Evolutionary conservation across 169 alveolate species (phyloP).

Genomic region (Besnoitia besnoiti): DNA sequence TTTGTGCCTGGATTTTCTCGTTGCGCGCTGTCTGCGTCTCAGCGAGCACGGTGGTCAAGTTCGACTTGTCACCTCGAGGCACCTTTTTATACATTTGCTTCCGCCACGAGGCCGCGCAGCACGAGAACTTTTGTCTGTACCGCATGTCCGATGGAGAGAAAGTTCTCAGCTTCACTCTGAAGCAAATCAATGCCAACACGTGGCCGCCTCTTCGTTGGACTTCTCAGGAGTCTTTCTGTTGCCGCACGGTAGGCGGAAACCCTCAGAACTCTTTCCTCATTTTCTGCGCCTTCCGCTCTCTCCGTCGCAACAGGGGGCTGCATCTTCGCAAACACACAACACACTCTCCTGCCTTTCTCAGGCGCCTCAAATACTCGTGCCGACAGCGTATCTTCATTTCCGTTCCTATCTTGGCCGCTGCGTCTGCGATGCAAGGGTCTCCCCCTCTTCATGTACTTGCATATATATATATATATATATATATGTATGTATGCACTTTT

Average conservation of each 20-base stretch:
- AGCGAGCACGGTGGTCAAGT: not conserved
- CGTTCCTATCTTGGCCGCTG: too few relatives aligned
- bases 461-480: not conserved
- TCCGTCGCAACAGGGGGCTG: too few relatives aligned
- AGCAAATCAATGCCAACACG: not conserved
- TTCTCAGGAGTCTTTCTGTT: constrained; percentile 25
- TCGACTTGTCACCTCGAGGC: not conserved
- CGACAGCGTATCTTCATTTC: too few relatives aligned
- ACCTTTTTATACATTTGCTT: not conserved
- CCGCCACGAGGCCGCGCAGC: not conserved
- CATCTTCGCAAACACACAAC: too few relatives aligned
- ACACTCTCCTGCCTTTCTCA: too few relatives aligned
- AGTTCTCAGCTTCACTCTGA: not conserved
- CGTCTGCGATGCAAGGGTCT: too few relatives aligned
- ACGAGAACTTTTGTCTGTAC: not conserved
- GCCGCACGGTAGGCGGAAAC: constrained; percentile 49
- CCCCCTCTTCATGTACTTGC: not conserved
- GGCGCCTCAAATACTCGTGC: too few relatives aligned
- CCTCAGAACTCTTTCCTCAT: not conserved
- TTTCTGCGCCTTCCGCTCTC: too few relatives aligned
- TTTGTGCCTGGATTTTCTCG: too few relatives aligned
- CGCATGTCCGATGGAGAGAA: not conserved
- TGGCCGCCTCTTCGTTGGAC: constrained; percentile 63
- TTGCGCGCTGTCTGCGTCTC: not conserved
- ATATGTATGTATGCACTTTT: not conserved